A percentile compares a stretch with the other conserved stretches of the same genome.
These are phyloP conservation scores for Petunia axillaris DNA, from an alignment of 257 asterid species.

Conservation along the genomic window DNA sequence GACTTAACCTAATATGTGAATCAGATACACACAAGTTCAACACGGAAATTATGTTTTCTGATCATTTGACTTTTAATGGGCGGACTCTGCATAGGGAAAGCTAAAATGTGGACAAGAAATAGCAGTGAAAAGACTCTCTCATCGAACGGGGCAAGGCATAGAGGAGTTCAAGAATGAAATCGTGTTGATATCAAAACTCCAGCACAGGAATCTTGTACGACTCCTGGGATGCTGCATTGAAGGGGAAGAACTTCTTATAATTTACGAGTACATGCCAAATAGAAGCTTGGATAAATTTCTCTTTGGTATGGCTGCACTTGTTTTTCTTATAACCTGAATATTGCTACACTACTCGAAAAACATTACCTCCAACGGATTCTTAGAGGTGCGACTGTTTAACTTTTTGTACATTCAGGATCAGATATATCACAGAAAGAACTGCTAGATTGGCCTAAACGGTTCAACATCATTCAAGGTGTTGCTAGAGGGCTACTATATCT, in stretches of 20 bases:
- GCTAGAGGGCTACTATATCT: conserved; percentile 42
- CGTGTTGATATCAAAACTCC: conserved; percentile 38
- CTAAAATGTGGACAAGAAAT: conserved; percentile 33
- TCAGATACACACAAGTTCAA: neutral
- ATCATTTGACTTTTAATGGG: neutral
- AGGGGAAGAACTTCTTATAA: conserved; percentile 35
- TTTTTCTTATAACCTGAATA: neutral
- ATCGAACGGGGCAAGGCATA: conserved; percentile 42
- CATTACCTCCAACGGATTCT: neutral
- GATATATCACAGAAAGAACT: conserved; percentile 30
- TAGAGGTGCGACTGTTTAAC: neutral
- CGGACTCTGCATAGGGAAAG: conserved; percentile 26
- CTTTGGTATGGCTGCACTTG: conserved; percentile 30
- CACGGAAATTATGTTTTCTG: neutral
- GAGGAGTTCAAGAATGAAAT: conserved; percentile 43
- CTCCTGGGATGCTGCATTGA: conserved; percentile 41
- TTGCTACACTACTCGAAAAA: neutral
- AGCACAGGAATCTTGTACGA: conserved; percentile 43
- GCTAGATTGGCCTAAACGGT: conserved; percentile 38
- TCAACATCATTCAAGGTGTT: conserved; percentile 35
- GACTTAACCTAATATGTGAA: neutral
- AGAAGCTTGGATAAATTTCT: conserved; percentile 44
- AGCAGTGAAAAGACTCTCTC: conserved; percentile 46
- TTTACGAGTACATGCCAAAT: conserved; percentile 41
- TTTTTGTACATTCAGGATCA: conserved; percentile 12